These are phyloP conservation scores for Phyllosticta citribraziliensis DNA, from an alignment of 2,329 filamentous ascomycete species.

Conservation along the genomic window DNA sequence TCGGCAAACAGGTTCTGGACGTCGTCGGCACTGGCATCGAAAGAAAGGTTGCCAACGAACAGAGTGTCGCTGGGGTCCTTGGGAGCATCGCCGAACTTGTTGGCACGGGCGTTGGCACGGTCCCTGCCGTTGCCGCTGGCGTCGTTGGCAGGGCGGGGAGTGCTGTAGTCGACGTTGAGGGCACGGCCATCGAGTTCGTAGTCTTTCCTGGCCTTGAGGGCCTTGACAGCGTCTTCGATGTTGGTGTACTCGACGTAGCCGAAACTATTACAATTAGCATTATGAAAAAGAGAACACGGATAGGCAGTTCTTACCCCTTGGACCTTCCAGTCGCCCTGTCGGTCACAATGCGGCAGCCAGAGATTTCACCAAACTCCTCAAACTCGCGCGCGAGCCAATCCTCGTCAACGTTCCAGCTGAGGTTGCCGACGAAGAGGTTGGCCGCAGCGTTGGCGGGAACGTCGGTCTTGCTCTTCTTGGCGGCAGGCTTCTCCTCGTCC, in stretches of 20 bases:
- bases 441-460: conserved; percentile 35
- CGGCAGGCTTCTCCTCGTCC: conserved; percentile 38
- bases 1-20: conserved; percentile 66
- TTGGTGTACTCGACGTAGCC: conserved; percentile 83
- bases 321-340: conserved; percentile 73
- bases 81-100: conserved; percentile 66
- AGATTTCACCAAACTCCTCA: conserved; percentile 64
- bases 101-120: conserved; percentile 47
- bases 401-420: conserved; percentile 87
- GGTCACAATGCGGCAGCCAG: conserved; percentile 68
- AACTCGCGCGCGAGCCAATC: conserved; percentile 73
- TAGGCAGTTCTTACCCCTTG: conserved; percentile 51
- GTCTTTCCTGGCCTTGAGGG: conserved; percentile 65
- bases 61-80: conserved; percentile 78
- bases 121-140: conserved; percentile 26
- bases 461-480: conserved; percentile 62
- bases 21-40: conserved; percentile 67
- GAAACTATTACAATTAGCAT: conserved; percentile 44
- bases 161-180: conserved; percentile 72
- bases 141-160: conserved; percentile 48
- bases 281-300: conserved; percentile 7
- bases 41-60: conserved; percentile 85
- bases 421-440: conserved; percentile 82
- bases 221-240: conserved; percentile 57
- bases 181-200: conserved; percentile 63